Percentiles rank a stretch among this genome's conserved stretches.
Conservation (phyloP, 2,329 filamentous ascomycete species). For the Hawksworthiomyces lignivorus region DNA sequence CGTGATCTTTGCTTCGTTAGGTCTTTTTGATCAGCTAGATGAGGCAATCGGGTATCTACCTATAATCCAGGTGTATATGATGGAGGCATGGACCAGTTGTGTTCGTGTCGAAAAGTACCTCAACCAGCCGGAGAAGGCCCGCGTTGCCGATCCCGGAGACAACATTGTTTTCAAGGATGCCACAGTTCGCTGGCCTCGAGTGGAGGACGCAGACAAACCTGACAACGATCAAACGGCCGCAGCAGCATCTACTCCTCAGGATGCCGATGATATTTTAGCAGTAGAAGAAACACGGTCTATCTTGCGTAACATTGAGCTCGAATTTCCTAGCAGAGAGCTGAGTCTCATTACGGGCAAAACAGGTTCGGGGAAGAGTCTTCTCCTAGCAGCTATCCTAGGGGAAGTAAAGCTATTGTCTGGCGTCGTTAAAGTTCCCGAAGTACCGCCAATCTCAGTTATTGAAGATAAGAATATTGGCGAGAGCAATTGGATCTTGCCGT, state of each 20-base stretch:
- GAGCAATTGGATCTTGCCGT: slow-evolving; percentile 27
- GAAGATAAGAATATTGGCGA: slow-evolving; percentile 18
- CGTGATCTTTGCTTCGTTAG: slow-evolving; percentile 28
- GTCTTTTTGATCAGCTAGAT: slow-evolving; percentile 28
- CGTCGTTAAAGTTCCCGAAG: slow-evolving; percentile 19
- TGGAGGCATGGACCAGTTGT: slow-evolving; percentile 29
- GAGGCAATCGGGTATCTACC: slow-evolving; percentile 25
- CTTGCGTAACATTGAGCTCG: slow-evolving; percentile 24
- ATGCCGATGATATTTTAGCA: background rate
- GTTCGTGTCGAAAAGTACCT: slow-evolving; percentile 27
- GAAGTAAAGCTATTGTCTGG: slow-evolving; percentile 31
- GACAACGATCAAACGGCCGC: background rate
- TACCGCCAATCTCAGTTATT: slow-evolving; percentile 17
- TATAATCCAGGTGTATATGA: slow-evolving; percentile 25
- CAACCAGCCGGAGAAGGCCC: slow-evolving; percentile 22
- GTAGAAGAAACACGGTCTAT: slow-evolving; percentile 21
- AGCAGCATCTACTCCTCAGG: background rate
- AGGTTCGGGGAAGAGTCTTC: slow-evolving; percentile 31
- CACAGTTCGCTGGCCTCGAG: slow-evolving; percentile 27
- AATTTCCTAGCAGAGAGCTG: slow-evolving; percentile 26
- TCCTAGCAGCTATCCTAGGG: slow-evolving; percentile 31
- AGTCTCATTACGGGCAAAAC: slow-evolving; percentile 31
- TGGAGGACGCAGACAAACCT: slow-evolving; percentile 19
- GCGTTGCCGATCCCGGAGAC: slow-evolving; percentile 19
- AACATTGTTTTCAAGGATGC: slow-evolving; percentile 22